These are phyloP conservation scores for Radiomyces spectabilis DNA, from an alignment of 192 early-diverging fungal genomes.

Conservation along the genomic window DNA sequence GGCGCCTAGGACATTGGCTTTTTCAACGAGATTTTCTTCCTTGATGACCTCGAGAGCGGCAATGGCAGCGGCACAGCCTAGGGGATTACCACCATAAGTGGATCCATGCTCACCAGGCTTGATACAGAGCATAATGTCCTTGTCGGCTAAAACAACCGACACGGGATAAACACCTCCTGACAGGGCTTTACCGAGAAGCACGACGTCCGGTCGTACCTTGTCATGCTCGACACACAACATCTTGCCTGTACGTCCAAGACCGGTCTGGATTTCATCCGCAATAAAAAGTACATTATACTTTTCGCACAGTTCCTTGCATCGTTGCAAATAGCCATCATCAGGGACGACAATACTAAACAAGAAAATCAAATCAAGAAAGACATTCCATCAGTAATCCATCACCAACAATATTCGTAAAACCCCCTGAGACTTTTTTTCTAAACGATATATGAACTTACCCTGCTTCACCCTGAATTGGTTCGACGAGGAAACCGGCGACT, in stretches of 20 bases:
- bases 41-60: conserved; percentile 91
- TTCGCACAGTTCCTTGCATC: conserved; percentile 86
- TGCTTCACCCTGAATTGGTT: conserved; percentile 99
- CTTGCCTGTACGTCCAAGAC: conserved; percentile 89
- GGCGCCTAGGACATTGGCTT: conserved; percentile 67
- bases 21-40: conserved; percentile 87
- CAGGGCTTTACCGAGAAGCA: conserved; percentile 96
- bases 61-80: conserved; percentile 90
- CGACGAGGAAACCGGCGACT: conserved; percentile 92
- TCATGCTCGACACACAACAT: conserved; percentile 95
- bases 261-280: conserved; percentile 98
- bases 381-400: neutral
- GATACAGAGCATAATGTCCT: conserved; percentile 75
- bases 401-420: neutral
- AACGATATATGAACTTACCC: conserved; percentile 38
- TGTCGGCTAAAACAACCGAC: conserved; percentile 82
- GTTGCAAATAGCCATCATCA: conserved; percentile 84
- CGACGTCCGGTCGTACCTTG: conserved; percentile 83
- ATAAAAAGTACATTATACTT: conserved; percentile 97
- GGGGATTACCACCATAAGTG: conserved; percentile 96
- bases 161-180: conserved; percentile 97
- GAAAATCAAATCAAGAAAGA: neutral
- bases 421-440: neutral
- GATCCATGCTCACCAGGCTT: conserved; percentile 93
- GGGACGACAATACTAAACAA: conserved; percentile 79